These are phyloP conservation scores for Xylaria scruposa DNA, from an alignment of 495 filamentous ascomycete species.

Conservation along the genomic window DNA sequence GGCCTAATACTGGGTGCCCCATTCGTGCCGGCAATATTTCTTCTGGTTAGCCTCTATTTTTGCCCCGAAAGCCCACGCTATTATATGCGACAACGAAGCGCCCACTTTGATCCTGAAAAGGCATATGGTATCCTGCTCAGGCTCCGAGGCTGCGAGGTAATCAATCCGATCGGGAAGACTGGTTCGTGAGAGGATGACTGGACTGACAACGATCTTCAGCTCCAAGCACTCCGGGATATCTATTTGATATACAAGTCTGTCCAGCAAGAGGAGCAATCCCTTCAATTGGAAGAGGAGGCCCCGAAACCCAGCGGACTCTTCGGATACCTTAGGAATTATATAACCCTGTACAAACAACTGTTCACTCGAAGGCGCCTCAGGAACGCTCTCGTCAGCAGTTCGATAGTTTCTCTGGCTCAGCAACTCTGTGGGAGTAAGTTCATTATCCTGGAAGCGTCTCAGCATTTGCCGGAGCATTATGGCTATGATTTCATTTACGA, in stretches of 20 bases:
- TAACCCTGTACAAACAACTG: constrained; percentile 34
- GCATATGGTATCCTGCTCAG: constrained; percentile 34
- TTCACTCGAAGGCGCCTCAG: constrained; percentile 36
- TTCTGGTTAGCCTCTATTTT: constrained; percentile 37
- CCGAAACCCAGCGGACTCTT: constrained; percentile 19
- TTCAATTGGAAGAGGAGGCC: constrained; percentile 15
- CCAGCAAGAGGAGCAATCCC: constrained; percentile 35
- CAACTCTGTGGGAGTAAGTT: constrained; percentile 45
- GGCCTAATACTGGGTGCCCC: constrained; percentile 39
- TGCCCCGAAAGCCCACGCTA: constrained; percentile 44
- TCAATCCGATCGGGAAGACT: background rate
- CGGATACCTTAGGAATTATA: constrained; percentile 27
- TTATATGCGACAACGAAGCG: constrained; percentile 38
- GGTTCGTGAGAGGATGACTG: too few species aligned
- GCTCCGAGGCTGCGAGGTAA: constrained; percentile 36
- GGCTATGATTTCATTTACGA: background rate
- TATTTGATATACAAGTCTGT: constrained; percentile 42
- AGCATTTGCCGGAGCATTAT: background rate
- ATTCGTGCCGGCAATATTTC: constrained; percentile 36
- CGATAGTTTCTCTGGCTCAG: constrained; percentile 39
- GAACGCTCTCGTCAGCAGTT: constrained; percentile 40
- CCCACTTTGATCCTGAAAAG: constrained; percentile 36
- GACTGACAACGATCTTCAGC: constrained; percentile 25
- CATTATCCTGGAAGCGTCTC: background rate
- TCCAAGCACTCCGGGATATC: constrained; percentile 41